Evolutionary conservation across 495 filamentous ascomycete species (phyloP), one percentile per base, ranked within the genome.

Genomic region (Gamarada debralockiae): DNA sequence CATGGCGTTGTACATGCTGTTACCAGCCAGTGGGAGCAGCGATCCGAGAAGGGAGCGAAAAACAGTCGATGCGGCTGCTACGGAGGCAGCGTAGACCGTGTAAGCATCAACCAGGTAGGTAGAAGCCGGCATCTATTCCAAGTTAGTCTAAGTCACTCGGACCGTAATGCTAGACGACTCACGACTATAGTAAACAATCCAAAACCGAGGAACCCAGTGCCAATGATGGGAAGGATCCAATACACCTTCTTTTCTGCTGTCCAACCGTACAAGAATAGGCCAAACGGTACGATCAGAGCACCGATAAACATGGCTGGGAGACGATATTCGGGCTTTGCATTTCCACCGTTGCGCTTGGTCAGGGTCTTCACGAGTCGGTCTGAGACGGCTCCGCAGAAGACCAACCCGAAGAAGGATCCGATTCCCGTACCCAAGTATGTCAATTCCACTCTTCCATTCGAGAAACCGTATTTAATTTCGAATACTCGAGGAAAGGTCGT

Each of bases 151-250:
- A n/a, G 31, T 34, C 31, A 34, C n/a, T 5, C 4, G 17, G 3
- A 3, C n/a, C 12, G 3, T 44, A 10, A 13, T 9, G 17, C 13
- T 38, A 8, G 33, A 17, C 4, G 3, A 27, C 29, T 36, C 27
- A 87, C 68, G 71, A 87, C 86, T 9, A 85, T 75, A 17, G 84
- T 63, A 1, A 88, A 80, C 73, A 71, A 76, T 6, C 84, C 84
- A 12, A 70, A 64, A 7, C 69, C 66, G 48, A 87, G 83, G 9
- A 89, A 56, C 1, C 65, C 63, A 5, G 78, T 76, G 1, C 86
- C 87, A 50, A 90, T 79, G 57, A 89, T 85, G 0, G 87, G 87
- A 29, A 73, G 77, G 37, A 90, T 84, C 87, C 85, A 90, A 62
- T 85, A 82, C 3, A 68, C 65, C 36, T 75, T 73, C 21, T 64